These are phyloP conservation scores for Yarrowia deformans DNA, from an alignment of 805 yeast genomes.

Conservation along the genomic window DNA sequence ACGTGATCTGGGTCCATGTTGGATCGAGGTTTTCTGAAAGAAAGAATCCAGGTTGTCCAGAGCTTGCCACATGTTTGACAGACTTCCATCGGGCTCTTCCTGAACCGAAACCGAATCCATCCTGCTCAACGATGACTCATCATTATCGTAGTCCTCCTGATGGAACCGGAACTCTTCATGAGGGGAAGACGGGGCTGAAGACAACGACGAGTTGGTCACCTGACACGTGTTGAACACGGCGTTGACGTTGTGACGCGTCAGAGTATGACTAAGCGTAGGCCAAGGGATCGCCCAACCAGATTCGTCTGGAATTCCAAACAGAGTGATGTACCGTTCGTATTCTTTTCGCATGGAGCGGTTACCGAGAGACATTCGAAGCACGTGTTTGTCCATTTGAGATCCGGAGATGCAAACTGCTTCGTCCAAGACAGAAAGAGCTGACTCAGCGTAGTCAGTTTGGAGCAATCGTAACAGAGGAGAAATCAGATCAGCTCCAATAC, in stretches of 20 bases:
- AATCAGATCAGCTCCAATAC: constrained; percentile 93
- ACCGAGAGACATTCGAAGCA: constrained; percentile 89
- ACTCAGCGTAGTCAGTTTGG: constrained; percentile 85
- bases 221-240: constrained; percentile 91
- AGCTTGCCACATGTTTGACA: constrained; percentile 92
- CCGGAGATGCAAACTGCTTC: constrained; percentile 87
- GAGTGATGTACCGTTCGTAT: constrained; percentile 82
- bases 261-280: constrained; percentile 90
- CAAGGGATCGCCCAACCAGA: constrained; percentile 97
- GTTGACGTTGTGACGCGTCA: constrained; percentile 91
- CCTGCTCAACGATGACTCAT: constrained; percentile 46
- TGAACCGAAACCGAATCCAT: constrained; percentile 59
- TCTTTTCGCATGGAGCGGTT: constrained; percentile 78
- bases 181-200: constrained; percentile 26
- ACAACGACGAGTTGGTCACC: constrained; percentile 44
- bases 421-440: constrained; percentile 88
- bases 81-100: constrained; percentile 66
- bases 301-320: constrained; percentile 94
- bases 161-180: constrained; percentile 57
- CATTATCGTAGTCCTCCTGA: constrained; percentile 60
- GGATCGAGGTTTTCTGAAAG: constrained; percentile 66
- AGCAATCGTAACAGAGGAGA: constrained; percentile 84
- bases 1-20: constrained; percentile 42
- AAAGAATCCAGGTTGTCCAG: constrained; percentile 87
- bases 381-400: constrained; percentile 87